Evolutionary conservation across 208 protist genomes (phyloP), one percentile per base, ranked within the genome.

Genomic region (Endotrypanum monterogeii): DNA sequence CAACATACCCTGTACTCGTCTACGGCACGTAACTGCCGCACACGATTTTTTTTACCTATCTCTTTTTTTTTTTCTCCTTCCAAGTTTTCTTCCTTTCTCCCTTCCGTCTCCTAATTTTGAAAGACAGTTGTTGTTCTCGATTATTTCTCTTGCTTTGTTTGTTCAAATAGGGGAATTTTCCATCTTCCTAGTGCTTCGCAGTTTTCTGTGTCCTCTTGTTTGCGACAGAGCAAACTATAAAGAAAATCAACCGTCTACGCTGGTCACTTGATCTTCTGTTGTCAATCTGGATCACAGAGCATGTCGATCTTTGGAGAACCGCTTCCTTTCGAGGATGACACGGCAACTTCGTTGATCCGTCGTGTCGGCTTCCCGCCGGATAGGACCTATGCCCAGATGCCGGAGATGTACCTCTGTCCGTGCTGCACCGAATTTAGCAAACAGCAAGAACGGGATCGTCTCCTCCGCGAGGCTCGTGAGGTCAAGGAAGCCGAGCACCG

Each of bases 301-400:
- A 96, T 96, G 90, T 95, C 92, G 51, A 82, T 96, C 46, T 96
- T 95, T 71, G 92, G 92, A 66, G 89, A 89, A 51, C 75, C 90
- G 0, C 87, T 94, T 60, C 93, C 93, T 1, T 83, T 91, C 74
- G 93, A 97, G 81, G 93, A 97, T 84, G 91, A 97, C 82, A 97
- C 93, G 18, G 90, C 90, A 9, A 83, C 86, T 18, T 94, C 93
- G 41, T 84, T 97, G 68, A 97, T 97, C 55, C 93, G 93, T 58
- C 89, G 90, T 54, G 71, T 82, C 51, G 93, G 93, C 46, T 97
- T 84, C 76, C 93, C 93, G 28, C 93, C 93, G 2, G 76, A 90
- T 46, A 78, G 78, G 25, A 86, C 84, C 20, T 95, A 95, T 77
- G 82, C 90, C 70, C 93, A 97, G 83, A 94, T 94, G 82, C 93